These are phyloP conservation scores for Chenopodium formosanum DNA, from an alignment of 148 eudicot genomes.

Conservation along the genomic window DNA sequence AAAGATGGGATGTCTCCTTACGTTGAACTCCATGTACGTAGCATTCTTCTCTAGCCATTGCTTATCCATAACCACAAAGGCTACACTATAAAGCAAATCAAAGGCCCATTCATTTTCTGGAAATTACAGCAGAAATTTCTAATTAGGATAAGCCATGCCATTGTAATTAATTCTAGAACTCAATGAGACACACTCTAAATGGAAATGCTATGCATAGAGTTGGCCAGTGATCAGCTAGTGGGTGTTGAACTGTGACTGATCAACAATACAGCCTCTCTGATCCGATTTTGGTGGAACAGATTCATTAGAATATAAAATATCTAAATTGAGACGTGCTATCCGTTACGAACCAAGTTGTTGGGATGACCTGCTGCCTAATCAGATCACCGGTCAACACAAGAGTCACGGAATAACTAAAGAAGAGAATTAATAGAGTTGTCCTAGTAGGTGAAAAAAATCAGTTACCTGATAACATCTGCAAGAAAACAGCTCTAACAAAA, in stretches of 20 bases:
- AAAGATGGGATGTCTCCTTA: slow-evolving; percentile 30
- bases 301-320: no score
- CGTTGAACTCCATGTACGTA: slow-evolving; percentile 86
- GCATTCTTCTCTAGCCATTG: slow-evolving; percentile 78
- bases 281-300: not conserved
- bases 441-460: not conserved
- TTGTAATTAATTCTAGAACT: not conserved
- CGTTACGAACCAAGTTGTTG: not conserved
- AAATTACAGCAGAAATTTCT: slow-evolving; percentile 12
- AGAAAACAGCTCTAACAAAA: slow-evolving; percentile 62
- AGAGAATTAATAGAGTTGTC: no score
- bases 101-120: slow-evolving; percentile 89
- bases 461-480: slow-evolving; percentile 75
- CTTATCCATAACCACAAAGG: slow-evolving; percentile 81
- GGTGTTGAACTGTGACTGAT: no score
- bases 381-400: not conserved
- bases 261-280: not conserved
- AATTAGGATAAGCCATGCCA: slow-evolving; percentile 5
- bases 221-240: no score
- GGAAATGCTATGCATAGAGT: no score
- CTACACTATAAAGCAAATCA: slow-evolving; percentile 80
- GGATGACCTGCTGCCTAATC: not conserved
- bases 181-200: not conserved
- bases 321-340: not conserved
- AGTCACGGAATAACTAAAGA: not conserved